Evolutionary conservation across 2,329 filamentous ascomycete genomes (phyloP).

Genomic region (Leptodontidium sp.): DNA sequence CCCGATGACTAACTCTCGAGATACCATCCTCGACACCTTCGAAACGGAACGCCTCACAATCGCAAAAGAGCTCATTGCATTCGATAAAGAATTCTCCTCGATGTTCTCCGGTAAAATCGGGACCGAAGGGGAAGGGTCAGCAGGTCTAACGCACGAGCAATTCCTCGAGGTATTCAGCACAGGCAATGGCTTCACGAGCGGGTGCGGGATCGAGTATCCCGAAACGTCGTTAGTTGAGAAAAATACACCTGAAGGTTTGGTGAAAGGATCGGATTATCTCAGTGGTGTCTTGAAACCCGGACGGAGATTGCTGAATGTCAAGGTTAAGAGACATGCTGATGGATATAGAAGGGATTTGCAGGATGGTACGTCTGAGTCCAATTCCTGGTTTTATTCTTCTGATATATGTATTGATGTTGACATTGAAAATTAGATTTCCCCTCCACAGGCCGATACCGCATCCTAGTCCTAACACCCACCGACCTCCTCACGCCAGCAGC

Average conservation of each 20-base stretch:
- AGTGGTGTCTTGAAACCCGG: slow-evolving; percentile 43
- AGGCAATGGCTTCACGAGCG: slow-evolving; percentile 56
- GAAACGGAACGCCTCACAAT: slow-evolving; percentile 67
- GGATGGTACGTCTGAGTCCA: slow-evolving; percentile 36
- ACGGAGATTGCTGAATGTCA: slow-evolving; percentile 41
- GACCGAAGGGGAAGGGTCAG: slow-evolving; percentile 59
- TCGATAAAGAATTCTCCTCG: slow-evolving; percentile 64
- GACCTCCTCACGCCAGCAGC: slow-evolving; percentile 34
- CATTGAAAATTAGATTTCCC: slow-evolving; percentile 29
- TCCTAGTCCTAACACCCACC: slow-evolving; percentile 9
- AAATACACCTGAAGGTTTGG: neutral
- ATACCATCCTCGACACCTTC: slow-evolving; percentile 63
- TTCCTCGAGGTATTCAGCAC: slow-evolving; percentile 60
- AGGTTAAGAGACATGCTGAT: slow-evolving; percentile 43
- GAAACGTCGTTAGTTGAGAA: slow-evolving; percentile 31
- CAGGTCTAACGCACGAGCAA: slow-evolving; percentile 64
- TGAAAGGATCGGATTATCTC: slow-evolving; percentile 33
- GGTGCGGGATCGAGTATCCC: slow-evolving; percentile 48
- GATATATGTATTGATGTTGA: too few relatives aligned
- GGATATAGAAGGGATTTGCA: slow-evolving; percentile 42
- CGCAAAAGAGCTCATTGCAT: slow-evolving; percentile 70
- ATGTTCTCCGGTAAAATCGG: slow-evolving; percentile 62
- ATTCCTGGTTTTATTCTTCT: too few relatives aligned
- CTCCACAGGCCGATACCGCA: slow-evolving; percentile 15
- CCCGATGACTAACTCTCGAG: neutral